Base-by-base conservation (phyloP, 2,329 filamentous ascomycete genomes). In the Sodiomyces alkalinus region DNA sequence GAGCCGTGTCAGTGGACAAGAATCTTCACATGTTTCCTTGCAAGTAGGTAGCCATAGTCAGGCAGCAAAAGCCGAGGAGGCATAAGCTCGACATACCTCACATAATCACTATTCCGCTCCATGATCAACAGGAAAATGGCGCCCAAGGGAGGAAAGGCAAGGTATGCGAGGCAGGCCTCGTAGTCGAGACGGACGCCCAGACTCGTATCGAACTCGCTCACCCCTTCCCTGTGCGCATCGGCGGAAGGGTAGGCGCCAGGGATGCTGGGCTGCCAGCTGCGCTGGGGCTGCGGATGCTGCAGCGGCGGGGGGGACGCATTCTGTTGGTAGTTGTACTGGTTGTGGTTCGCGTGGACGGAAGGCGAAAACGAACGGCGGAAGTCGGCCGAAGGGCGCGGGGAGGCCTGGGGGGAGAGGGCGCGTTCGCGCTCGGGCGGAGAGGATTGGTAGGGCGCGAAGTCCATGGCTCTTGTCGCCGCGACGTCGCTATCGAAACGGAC, bases 401-500 rank as follows among this genome's bases (percentile, higher is more conserved):
- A 71, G 7, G 56, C 42, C 31, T 51, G 56, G 8, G 74, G 67
- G 13, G 82, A 92, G 49, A 85, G 67, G 29, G 79, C 74, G 45
- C 87, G 81, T 41, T 74, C 72, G 42, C 78, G 68, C 58, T 96
- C 86, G 7, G 90, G 90, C 11, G 80, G 79, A 27, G 79, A 79
- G 53, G 87, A 87, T 61, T 96, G 90, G 58, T 96, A 98, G 20
- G 90, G 90, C 25, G 90, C 90, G 52, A 96, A 98, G 60, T 94
- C 81, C 80, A 90, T 90, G 31, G 43, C 58, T n/a, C n/a, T n/a
- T n/a, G n/a, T n/a, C n/a, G n/a, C n/a, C n/a, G n/a, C n/a, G n/a
- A n/a, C n/a, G n/a, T n/a, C n/a, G n/a, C n/a, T n/a, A n/a, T n/a
- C n/a, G n/a, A n/a, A n/a, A n/a, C n/a, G n/a, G n/a, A n/a, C n/a